Conservation (phyloP, 495 filamentous ascomycete species). For the Thermochaetoides thermophila region DNA sequence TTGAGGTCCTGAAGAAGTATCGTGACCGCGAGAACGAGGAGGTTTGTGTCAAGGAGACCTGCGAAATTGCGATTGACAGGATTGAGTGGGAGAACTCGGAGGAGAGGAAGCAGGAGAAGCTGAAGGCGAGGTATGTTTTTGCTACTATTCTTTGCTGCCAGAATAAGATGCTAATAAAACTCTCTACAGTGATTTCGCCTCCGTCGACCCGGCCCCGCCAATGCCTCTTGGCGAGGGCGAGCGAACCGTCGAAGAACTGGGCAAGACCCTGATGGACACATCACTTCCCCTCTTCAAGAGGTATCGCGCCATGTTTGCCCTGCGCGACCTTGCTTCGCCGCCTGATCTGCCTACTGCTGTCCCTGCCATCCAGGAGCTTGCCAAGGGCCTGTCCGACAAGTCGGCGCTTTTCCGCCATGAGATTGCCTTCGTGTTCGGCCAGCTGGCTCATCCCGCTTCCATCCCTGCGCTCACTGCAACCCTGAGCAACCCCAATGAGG, state of each 20-base stretch:
- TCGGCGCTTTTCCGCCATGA: conserved; percentile 97
- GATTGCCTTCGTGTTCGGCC: conserved; percentile 95
- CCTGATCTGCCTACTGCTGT: conserved; percentile 78
- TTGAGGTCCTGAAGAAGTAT: conserved; percentile 55
- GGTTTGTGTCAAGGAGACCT: conserved; percentile 82
- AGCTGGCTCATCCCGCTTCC: conserved; percentile 87
- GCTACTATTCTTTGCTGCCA: neutral
- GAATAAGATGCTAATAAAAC: neutral
- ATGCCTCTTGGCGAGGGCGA: conserved; percentile 46
- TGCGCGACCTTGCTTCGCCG: conserved; percentile 84
- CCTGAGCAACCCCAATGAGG: conserved; percentile 64
- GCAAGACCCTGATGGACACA: conserved; percentile 63
- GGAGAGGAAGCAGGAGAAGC: conserved; percentile 51
- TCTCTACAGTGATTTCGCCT: conserved; percentile 65
- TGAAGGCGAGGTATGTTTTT: conserved; percentile 54
- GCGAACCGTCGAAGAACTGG: conserved; percentile 56
- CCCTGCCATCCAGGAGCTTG: conserved; percentile 67
- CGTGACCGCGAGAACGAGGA: conserved; percentile 56
- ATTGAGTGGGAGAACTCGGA: conserved; percentile 85
- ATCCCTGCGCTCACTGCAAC: conserved; percentile 74
- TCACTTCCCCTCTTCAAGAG: conserved; percentile 70
- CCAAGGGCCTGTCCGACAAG: conserved; percentile 71
- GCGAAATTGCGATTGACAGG: conserved; percentile 85
- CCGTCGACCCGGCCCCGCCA: conserved; percentile 89
- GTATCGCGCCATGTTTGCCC: conserved; percentile 95